Base-by-base conservation (phyloP, 441 rosid species). In the Eutrema salsugineum region DNA sequence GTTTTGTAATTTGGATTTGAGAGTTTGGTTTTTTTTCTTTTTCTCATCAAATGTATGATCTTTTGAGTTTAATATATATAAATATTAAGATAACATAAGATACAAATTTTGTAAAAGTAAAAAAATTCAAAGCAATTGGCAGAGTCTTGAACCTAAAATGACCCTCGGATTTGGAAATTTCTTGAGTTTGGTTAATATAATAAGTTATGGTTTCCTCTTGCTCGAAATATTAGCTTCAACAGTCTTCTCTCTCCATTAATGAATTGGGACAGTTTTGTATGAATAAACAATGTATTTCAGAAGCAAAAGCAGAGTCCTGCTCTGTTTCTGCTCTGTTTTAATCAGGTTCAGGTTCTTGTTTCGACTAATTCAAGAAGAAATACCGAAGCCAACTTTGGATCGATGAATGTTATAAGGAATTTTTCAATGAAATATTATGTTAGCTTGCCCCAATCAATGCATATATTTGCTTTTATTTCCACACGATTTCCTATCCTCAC, bases 371-470 rank as follows among this genome's bases (percentile, higher is more conserved):
- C 11, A 60, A 14, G 2, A 16, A 12, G 3, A 17, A 1, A 6
- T 38, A 12, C 14, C n/a, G 8, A 62, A 27, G 38, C 53, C 38
- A 63, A 35, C 30, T 4, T 4, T 10, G 16, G 5, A 27, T 59
- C n/a, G 19, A 59, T 61, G 51, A 42, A 22, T 15, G 5, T 35
- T 46, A 58, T n/a, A 20, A 1, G 20, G 20, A 51, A 7, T 1
- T 54, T 39, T 1, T 7, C 22, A 8, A 46, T 3, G 47, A 35
- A 19, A 44, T 32, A 8, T 15, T 43, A 65, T 11, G 43, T 10
- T 46, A 88, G 93, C 94, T 89, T 89, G 78, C 94, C 97, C 44
- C 92, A 75, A 42, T 91, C 97, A 68, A 91, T 82, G 79, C 96
- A 91, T 68, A 91, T 79, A 62, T 88, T 85, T 70, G 97, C 93